Evolutionary conservation across 345 rosid genomes (phyloP).

Genomic region (Balakata baccata): DNA sequence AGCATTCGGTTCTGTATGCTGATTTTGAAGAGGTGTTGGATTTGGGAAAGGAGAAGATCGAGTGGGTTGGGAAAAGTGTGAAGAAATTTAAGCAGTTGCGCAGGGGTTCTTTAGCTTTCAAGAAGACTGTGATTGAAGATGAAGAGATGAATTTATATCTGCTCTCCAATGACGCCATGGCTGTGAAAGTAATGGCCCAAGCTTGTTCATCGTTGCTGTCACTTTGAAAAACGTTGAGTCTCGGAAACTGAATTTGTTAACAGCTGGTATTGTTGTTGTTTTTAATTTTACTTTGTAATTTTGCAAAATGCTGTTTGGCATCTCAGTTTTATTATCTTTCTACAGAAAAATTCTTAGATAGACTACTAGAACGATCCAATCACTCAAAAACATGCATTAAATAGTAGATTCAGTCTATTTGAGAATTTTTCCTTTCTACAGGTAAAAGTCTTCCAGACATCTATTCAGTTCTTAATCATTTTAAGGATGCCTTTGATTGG

Average conservation of each 20-base stretch:
- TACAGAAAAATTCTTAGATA: no score
- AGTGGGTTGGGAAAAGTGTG: slow-evolving; percentile 56
- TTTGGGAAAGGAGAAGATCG: slow-evolving; percentile 76
- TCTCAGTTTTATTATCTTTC: slow-evolving; percentile 22
- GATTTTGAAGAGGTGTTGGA: slow-evolving; percentile 81
- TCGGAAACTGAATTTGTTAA: slow-evolving; percentile 55
- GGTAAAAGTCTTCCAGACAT: slow-evolving; percentile 69
- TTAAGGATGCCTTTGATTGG: slow-evolving; percentile 96
- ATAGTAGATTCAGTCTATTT: no score
- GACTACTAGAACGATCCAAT: no score
- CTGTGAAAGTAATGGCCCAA: slow-evolving; percentile 68
- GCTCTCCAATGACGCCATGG: slow-evolving; percentile 87
- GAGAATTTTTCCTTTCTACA: no score
- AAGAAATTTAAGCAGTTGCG: slow-evolving; percentile 57
- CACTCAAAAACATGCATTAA: no score
- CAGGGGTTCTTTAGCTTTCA: slow-evolving; percentile 47
- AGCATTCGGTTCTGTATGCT: slow-evolving; percentile 73
- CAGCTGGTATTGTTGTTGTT: slow-evolving; percentile 53
- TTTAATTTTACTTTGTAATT: slow-evolving; percentile 6
- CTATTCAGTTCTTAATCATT: slow-evolving; percentile 55
- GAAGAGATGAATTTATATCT: slow-evolving; percentile 63
- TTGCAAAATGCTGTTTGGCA: slow-evolving; percentile 18
- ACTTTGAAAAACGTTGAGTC: slow-evolving; percentile 67
- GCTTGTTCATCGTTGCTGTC: slow-evolving; percentile 69
- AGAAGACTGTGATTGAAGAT: slow-evolving; percentile 47